These are phyloP conservation scores for Ceratobasidium papillatum DNA, from an alignment of 1,284 basidiomycete genomes.

Conservation along the genomic window DNA sequence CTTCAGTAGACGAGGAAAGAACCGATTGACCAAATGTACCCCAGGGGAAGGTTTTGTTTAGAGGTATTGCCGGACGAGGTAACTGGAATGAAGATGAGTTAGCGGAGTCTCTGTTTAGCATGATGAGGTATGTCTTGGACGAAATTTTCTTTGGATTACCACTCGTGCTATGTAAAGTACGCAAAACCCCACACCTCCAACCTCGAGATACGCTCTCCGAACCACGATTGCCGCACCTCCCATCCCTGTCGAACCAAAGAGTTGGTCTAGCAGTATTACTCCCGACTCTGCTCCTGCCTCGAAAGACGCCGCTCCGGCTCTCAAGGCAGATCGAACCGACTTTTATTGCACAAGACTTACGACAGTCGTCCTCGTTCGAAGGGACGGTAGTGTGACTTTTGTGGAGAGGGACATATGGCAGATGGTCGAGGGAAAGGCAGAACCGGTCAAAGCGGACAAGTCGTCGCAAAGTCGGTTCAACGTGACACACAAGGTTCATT, in stretches of 20 bases:
- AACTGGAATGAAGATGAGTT: slow-evolving; percentile 61
- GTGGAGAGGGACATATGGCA: slow-evolving; percentile 76
- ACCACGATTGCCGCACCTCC: slow-evolving; percentile 43
- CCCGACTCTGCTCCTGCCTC: slow-evolving; percentile 12
- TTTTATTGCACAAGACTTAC: slow-evolving; percentile 76
- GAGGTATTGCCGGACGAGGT: slow-evolving; percentile 53
- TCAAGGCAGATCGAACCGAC: slow-evolving; percentile 8
- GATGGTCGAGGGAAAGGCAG: slow-evolving; percentile 52
- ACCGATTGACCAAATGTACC: slow-evolving; percentile 72
- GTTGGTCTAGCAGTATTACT: slow-evolving; percentile 1
- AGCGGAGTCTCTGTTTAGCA: slow-evolving; percentile 64
- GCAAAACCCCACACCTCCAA: slow-evolving; percentile 22
- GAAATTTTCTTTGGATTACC: no score
- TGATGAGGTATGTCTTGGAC: slow-evolving; percentile 65
- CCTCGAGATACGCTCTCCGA: slow-evolving; percentile 42
- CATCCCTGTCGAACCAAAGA: slow-evolving; percentile 20
- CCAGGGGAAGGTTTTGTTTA: slow-evolving; percentile 62
- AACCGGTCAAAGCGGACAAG: neutral
- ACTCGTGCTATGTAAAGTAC: neutral
- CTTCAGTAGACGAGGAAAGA: neutral
- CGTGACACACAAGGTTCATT: no score
- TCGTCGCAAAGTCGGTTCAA: slow-evolving; percentile 13
- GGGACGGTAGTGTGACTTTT: slow-evolving; percentile 68
- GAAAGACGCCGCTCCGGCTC: slow-evolving; percentile 4
- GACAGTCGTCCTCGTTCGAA: slow-evolving; percentile 71